Base-by-base conservation (phyloP, 1,284 basidiomycete genomes). In the Cutaneotrichosporon sp. region DNA sequence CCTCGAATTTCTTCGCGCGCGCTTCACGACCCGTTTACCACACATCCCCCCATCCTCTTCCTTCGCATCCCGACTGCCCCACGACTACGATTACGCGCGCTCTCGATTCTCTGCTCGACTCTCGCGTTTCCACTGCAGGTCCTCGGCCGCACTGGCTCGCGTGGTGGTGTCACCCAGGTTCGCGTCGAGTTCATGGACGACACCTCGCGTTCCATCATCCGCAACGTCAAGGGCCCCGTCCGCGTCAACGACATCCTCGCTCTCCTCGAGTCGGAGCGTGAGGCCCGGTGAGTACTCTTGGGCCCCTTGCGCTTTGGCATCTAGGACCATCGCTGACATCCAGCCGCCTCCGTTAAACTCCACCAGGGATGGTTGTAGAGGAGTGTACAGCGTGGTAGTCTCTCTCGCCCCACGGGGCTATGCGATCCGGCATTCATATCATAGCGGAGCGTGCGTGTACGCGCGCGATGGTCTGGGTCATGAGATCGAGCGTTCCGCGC, bases 131-230 rank as follows among this genome's bases (percentile, higher is more conserved):
- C 42, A 45, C 49, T 22, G 60, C 68, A 97, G 92, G 93, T 98
- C 80, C 89, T 99, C 77, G 97, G 97, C 81, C 89, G 97, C 78
- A 99, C 97, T 79, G 97, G 97, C 70, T 98, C 95, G 76, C 92
- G 97, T 81, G 97, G 97, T 84, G 95, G 95, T 86, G 95, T 99
- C 75, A 99, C 94, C 70, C 97, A 99, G 86, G 95, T 98, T 82
- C 93, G 95, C 72, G 97, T 99, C 73, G 95, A 99, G 82, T 98
- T 99, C 86, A 90, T 99, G 90, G 95, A 99, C 82, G 95, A 99
- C 81, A 88, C 90, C 59, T 88, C 88, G 73, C 91, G 97, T 75
- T 90, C 91, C 70, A 97, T 99, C 83, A 97, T 99, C 83, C 92
- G 95, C 72, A 99, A 99, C 85, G 97, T 99, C 76, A 99, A 99